phyloP scores from a whole-genome alignment of 2,329 filamentous ascomycete species.

The Phialophora macrospora region DNA sequence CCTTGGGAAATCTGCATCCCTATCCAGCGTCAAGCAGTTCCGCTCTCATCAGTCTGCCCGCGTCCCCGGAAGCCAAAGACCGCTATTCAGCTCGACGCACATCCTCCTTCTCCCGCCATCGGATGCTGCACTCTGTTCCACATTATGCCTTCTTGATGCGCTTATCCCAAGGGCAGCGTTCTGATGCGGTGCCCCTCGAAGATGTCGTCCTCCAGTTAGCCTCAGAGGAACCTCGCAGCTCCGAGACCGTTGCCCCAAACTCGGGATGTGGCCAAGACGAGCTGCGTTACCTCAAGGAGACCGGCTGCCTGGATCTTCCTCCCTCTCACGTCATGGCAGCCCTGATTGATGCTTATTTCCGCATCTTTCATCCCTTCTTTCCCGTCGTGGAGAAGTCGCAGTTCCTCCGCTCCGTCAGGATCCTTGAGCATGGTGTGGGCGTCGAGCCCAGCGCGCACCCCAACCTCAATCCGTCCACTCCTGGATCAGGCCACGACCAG shows the following conservation, averaged over 20 bases:
- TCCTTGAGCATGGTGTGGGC: background rate
- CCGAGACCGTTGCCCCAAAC: background rate
- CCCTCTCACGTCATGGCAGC: conserved; percentile 1
- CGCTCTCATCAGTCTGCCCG: background rate
- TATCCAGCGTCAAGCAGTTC: too few species aligned
- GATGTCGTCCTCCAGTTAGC: conserved; percentile 16
- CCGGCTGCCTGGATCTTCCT: conserved; percentile 12
- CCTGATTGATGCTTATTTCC: conserved; percentile 16
- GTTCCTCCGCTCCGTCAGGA: conserved; percentile 3
- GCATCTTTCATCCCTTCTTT: conserved; percentile 19
- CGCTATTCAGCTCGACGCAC: background rate
- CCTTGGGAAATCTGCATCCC: background rate
- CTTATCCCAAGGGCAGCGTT: conserved; percentile 8
- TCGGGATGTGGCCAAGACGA: conserved; percentile 7
- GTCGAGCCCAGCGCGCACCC: background rate
- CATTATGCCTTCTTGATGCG: conserved; percentile 19
- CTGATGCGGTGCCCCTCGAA: conserved; percentile 9
- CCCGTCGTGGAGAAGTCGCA: conserved; percentile 9
- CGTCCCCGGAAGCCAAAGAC: conserved; percentile 10
- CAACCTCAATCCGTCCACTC: background rate
- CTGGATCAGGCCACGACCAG: background rate
- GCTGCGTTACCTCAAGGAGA: conserved; percentile 10
- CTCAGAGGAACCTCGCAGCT: conserved; percentile 8
- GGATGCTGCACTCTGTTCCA: conserved; percentile 14
- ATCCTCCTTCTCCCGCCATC: conserved; percentile 11